Base-by-base conservation (phyloP, 1,139 yeast species). In the Nematodospora anomalae region DNA sequence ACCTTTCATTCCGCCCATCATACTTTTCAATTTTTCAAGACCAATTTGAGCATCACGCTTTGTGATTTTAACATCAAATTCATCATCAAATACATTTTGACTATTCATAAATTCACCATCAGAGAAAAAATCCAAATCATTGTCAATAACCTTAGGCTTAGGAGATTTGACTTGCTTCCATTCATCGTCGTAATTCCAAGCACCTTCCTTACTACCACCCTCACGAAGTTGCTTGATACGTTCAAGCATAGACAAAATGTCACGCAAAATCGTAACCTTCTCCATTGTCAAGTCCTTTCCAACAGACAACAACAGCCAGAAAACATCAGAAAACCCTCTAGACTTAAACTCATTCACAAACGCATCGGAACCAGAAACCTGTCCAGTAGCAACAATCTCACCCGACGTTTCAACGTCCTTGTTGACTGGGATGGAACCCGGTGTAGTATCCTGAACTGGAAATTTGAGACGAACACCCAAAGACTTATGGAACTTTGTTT, bases 281-380 rank as follows among this genome's bases (percentile, higher is more conserved):
- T 42, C 44, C 24, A 40, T 24, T 20, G 46, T 41, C 23, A 41
- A 25, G 12, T 42, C 41, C 26, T 44, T 44, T 11, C 46, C 44
- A 28, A 40, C 31, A 22, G 30, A 33, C 30, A 43, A 37, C 36
- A 43, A 37, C 30, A 39, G 42, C 46, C 46, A 44, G 35, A 44
- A 37, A 16, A 37, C 30, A n/a, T 40, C 40, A 11, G 39, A 34
- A 32, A 43, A 38, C 6, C 46, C 45, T n/a, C 41, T 33, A 4
- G 38, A 14, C 21, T 30, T 37, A 31, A 35, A 26, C 23, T 38
- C 37, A 28, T 18, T 18, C 7, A 8, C 6, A 18, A 8, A 8
- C 21, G 33, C 33, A 20, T 26, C 31, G 24, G 32, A 25, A 36
- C 26, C 18, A 21, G 28, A 29, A 30, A 26, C 26, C 20, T 13